Evolutionary conservation across 192 early-diverging fungal species (phyloP), one percentile per base, ranked within the genome.

Genomic region (Coemansia sp.): DNA sequence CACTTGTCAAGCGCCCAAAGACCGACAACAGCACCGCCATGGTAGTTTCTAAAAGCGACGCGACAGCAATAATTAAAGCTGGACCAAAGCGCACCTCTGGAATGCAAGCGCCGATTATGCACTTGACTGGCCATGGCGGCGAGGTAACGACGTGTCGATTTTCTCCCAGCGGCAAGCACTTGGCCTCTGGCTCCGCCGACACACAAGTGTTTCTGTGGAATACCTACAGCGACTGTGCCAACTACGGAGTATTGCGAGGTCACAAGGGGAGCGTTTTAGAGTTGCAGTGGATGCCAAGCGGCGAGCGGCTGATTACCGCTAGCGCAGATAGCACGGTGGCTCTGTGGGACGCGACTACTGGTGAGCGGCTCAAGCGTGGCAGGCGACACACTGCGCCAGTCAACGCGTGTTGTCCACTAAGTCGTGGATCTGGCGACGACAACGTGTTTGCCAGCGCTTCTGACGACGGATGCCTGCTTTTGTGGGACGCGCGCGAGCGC

Each of bases 161-260:
- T 78, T 92, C 92, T 69, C 92, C 88, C 17, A 85, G 84, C 58
- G 97, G 97, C 64, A 81, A 91, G 48, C 84, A 91, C 62, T 58
- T 99, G 46, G 96, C 93, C 0, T 94, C 93, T 29, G 91, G 87
- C 34, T 89, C 89, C 39, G 87, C 87, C 53, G 97, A 98, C 73
- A 83, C 88, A 74, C 80, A 84, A n/a, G 92, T 98, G 22, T 88
- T 94, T 65, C 75, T 99, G 42, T 99, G 97, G 97, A 91, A 94
- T 64, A 93, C 93, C 13, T 92, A 93, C 71, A 92, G 95, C 5
- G 95, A 96, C 59, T 93, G 93, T 72, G 62, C 79, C 55, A 99
- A 99, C 79, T 96, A 93, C 70, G 90, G 89, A 5, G 77, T 92
- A 17, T 82, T 99, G 62, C 90, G 92, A 62, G 95, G 95, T 17